Conservation (phyloP, 1,284 basidiomycete species). For the Puccinia brachypodii region DNA sequence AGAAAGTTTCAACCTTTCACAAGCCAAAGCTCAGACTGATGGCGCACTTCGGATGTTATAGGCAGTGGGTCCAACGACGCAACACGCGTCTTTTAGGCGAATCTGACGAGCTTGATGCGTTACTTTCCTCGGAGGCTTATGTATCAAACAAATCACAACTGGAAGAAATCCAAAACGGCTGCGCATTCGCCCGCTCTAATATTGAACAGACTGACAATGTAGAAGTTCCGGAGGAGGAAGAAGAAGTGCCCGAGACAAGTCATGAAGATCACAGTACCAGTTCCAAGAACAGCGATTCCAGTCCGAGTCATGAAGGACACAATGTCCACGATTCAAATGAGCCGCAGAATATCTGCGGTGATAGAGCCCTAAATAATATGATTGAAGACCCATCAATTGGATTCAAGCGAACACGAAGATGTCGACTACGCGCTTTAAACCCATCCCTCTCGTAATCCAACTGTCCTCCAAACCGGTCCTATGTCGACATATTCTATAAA, state of each 20-base stretch:
- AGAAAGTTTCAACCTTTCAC: not conserved
- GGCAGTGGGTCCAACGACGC: conserved; percentile 43
- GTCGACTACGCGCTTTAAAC: not conserved
- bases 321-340: not conserved
- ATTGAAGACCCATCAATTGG: not conserved
- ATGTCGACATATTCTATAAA: not conserved
- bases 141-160: conserved; percentile 32
- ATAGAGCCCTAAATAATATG: not conserved
- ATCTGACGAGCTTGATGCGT: conserved; percentile 37
- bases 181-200: conserved; percentile 31
- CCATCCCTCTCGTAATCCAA: not conserved
- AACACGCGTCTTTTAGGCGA: conserved; percentile 44
- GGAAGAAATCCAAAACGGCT: conserved; percentile 32
- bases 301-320: not conserved
- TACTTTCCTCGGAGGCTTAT: conserved; percentile 44
- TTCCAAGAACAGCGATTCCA: not conserved
- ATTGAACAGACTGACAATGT: conserved; percentile 24
- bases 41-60: not conserved
- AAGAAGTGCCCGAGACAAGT: not conserved
- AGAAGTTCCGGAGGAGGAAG: not conserved
- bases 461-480: not conserved
- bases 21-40: not conserved
- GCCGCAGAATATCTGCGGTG: not conserved
- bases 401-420: not conserved
- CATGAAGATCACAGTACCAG: not conserved